Conservation (phyloP, 139 green algal species). For the Gonium pectorale region DNA sequence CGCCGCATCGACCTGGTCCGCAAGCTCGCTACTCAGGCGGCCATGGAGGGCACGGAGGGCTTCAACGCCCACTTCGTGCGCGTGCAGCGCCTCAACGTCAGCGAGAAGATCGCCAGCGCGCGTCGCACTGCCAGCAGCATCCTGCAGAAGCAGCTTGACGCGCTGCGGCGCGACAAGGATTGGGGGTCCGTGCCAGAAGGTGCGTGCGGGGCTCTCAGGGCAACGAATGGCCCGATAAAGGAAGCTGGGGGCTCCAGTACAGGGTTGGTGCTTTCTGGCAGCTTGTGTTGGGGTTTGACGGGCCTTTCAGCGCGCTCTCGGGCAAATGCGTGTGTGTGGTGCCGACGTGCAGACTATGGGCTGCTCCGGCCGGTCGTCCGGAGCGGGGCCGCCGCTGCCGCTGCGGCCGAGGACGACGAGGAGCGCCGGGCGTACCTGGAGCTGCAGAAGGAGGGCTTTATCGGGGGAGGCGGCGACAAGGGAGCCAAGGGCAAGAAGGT, state of each 20-base stretch:
- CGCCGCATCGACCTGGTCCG: conserved; percentile 44
- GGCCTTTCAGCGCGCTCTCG: too few species aligned
- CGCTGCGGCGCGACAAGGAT: conserved; percentile 19
- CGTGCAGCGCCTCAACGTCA: conserved; percentile 39
- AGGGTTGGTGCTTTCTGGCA: too few species aligned
- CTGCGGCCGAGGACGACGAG: conserved; percentile 32
- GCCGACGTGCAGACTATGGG: conserved; percentile 34
- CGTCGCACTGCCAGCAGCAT: conserved; percentile 1
- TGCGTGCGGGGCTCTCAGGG: background rate
- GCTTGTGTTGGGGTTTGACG: too few species aligned
- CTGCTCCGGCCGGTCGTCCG: background rate
- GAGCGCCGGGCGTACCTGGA: conserved; percentile 26
- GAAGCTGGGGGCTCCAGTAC: too few species aligned
- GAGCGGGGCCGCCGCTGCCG: background rate
- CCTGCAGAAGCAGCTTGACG: conserved; percentile 39
- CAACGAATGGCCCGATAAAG: too few species aligned
- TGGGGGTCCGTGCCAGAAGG: conserved; percentile 13
- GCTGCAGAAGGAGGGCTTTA: conserved; percentile 21
- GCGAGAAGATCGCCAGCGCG: conserved; percentile 24
- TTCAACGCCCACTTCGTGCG: conserved; percentile 43
- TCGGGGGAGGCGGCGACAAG: conserved; percentile 1
- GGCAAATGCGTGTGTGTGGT: too few species aligned
- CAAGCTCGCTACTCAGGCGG: conserved; percentile 37
- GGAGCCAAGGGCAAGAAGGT: conserved; percentile 33
- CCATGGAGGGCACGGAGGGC: conserved; percentile 41